phyloP scores from a whole-genome alignment of 2,329 filamentous ascomycete genomes.

The Colletotrichum sp. region DNA sequence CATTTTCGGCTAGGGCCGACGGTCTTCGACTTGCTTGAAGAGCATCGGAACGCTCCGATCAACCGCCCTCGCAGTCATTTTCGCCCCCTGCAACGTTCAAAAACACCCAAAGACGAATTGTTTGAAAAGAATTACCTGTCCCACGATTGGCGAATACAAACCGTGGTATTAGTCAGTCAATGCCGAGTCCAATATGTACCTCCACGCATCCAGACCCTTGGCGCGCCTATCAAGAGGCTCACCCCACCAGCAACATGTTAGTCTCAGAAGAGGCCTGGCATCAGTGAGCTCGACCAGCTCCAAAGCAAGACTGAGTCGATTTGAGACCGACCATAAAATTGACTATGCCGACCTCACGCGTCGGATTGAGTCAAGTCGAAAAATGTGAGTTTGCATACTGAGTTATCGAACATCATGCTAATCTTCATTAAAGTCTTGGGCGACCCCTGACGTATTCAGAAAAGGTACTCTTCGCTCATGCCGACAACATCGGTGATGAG shows the following conservation, averaged over 20 bases:
- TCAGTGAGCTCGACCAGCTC: background rate
- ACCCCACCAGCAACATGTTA: background rate
- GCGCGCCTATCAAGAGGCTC: background rate
- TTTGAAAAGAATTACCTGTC: background rate
- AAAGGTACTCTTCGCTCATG: slow-evolving; percentile 4
- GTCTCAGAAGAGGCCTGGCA: background rate
- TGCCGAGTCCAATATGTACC: background rate
- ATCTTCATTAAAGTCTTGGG: background rate
- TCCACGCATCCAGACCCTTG: background rate
- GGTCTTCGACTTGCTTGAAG: fast-evolving
- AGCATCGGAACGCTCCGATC: background rate
- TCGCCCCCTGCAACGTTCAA: background rate
- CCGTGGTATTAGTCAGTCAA: background rate
- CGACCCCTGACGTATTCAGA: slow-evolving; percentile 16
- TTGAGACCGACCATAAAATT: background rate
- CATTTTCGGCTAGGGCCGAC: background rate
- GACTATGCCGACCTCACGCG: background rate
- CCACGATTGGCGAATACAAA: background rate
- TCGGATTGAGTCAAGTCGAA: background rate
- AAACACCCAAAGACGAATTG: background rate
- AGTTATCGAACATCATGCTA: background rate
- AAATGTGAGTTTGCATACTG: background rate
- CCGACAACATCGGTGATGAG: background rate
- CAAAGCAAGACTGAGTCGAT: background rate
- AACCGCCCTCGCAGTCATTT: background rate